Conservation (phyloP, 768 basidiomycete species). For the Trametes cingulata region DNA sequence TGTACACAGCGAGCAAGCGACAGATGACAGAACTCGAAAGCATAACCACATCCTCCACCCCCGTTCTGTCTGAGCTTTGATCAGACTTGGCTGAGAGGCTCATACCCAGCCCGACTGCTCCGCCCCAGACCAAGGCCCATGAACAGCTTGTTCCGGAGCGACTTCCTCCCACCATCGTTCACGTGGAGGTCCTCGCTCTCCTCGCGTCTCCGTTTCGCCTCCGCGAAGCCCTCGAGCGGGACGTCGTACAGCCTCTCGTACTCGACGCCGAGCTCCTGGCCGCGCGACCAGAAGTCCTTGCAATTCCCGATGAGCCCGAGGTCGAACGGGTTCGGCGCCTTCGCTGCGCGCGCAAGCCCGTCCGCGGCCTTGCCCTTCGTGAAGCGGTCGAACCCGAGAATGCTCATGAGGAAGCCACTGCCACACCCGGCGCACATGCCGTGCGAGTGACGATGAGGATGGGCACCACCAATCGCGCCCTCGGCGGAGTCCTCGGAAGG, state of each 20-base stretch:
- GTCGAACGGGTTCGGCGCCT: conserved; percentile 91
- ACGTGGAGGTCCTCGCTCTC: conserved; percentile 58
- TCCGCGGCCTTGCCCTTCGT: conserved; percentile 88
- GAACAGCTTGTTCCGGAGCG: conserved; percentile 51
- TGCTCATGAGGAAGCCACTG: conserved; percentile 78
- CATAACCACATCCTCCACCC: background rate
- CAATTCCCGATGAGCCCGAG: conserved; percentile 77
- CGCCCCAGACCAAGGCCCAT: conserved; percentile 54
- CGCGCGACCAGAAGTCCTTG: conserved; percentile 92
- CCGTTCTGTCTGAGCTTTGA: background rate
- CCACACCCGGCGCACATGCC: conserved; percentile 41
- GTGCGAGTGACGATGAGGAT: conserved; percentile 43
- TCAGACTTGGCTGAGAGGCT: conserved; percentile 60
- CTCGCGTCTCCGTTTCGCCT: conserved; percentile 62
- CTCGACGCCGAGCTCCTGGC: conserved; percentile 83
- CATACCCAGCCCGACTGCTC: conserved; percentile 58
- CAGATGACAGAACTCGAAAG: conserved; percentile 5
- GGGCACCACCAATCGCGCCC: conserved; percentile 43
- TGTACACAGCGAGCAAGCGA: conserved; percentile 10
- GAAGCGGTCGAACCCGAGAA: conserved; percentile 93
- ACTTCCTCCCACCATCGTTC: conserved; percentile 36
- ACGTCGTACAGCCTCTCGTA: conserved; percentile 91
- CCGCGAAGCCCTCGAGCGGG: conserved; percentile 79
- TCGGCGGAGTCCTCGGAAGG: conserved; percentile 36
- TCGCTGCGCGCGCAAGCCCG: conserved; percentile 76